Percentiles rank a stretch among this genome's conserved stretches.
phyloP scores from a whole-genome alignment of 148 eudicot genomes.

The Vaccinium darrowii region DNA sequence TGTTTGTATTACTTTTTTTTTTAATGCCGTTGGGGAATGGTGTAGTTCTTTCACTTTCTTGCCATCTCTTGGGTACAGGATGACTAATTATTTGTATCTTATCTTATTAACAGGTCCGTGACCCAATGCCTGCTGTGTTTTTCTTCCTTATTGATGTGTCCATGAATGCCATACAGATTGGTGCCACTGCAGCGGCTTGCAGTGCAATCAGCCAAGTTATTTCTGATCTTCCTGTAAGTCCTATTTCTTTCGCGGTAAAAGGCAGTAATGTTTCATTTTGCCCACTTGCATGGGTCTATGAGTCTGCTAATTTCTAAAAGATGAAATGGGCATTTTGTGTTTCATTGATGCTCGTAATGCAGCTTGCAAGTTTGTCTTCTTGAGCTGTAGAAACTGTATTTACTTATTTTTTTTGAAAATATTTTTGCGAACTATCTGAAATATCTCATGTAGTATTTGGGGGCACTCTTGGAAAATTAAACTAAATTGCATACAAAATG shows the following conservation, averaged over 20 bases:
- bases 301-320: neutral
- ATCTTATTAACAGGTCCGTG: conserved; percentile 68
- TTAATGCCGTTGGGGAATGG: neutral
- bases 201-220: conserved; percentile 94
- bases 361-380: neutral
- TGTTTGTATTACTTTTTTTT: neutral
- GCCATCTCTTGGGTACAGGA: neutral
- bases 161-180: conserved; percentile 88
- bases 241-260: neutral
- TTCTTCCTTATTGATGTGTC: conserved; percentile 96
- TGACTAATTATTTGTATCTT: conserved; percentile 10
- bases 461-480: neutral
- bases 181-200: conserved; percentile 98
- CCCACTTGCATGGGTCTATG: neutral
- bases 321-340: neutral
- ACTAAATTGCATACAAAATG: neutral
- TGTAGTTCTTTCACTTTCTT: neutral
- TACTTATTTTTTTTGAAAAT: neutral
- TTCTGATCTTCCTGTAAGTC: conserved; percentile 94
- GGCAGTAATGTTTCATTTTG: neutral
- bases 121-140: conserved; percentile 94
- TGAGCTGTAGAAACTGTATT: neutral
- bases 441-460: neutral
- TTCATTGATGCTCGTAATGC: neutral
- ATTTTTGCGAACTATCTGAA: neutral